These are phyloP conservation scores for Lipomyces sp. DNA, from an alignment of 805 yeast species.

Conservation along the genomic window DNA sequence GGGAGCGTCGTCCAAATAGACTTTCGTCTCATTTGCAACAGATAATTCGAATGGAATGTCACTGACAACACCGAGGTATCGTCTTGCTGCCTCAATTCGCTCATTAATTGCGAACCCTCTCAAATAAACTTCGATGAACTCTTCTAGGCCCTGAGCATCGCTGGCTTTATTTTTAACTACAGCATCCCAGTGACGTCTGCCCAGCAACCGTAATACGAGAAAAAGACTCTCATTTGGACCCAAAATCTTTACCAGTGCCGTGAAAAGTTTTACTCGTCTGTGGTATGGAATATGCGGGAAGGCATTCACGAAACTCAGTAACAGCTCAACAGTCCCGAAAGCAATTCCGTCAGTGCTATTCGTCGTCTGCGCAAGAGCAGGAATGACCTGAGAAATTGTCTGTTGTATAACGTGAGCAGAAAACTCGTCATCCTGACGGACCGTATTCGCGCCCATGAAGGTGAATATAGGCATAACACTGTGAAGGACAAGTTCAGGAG, in stretches of 20 bases:
- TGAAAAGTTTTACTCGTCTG: constrained; percentile 83
- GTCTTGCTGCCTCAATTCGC: constrained; percentile 61
- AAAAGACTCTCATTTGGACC: constrained; percentile 71
- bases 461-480: constrained; percentile 99
- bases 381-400: constrained; percentile 86
- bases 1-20: constrained; percentile 20
- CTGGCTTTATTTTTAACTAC: constrained; percentile 60
- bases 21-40: background rate
- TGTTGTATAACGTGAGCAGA: constrained; percentile 91
- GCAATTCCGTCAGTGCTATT: constrained; percentile 5
- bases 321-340: constrained; percentile 49
- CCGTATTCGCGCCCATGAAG: constrained; percentile 97
- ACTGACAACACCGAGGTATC: constrained; percentile 58
- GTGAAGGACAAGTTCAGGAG: constrained; percentile 90
- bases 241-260: constrained; percentile 77
- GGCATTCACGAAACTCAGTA: constrained; percentile 91
- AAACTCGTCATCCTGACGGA: constrained; percentile 95
- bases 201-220: constrained; percentile 74
- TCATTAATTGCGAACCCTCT: constrained; percentile 69
- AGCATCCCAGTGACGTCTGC: constrained; percentile 71
- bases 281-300: constrained; percentile 96
- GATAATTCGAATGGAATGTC: constrained; percentile 27
- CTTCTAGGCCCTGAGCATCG: constrained; percentile 70
- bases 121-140: constrained; percentile 72
- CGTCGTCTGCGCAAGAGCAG: constrained; percentile 69